Base-by-base conservation (phyloP, 1,284 basidiomycete species). In the Stygiomarasmius scandens region DNA sequence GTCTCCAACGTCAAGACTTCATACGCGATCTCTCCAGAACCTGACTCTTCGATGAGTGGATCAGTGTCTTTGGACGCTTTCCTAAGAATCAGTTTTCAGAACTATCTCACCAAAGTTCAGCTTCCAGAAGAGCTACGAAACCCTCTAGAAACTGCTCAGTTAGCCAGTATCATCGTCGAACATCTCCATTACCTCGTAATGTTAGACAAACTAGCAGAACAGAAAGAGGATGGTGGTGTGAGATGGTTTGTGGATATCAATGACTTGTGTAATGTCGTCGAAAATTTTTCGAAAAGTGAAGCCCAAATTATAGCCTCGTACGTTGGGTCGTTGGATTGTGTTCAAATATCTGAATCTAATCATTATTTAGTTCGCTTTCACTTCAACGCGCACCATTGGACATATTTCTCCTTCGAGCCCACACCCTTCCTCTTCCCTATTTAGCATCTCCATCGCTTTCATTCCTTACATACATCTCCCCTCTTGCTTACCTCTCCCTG, bases 221-320 rank as follows among this genome's bases (percentile, higher is more conserved):
- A 74, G 41, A 84, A 85, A 69, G 81, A 83, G 2, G 83, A 85
- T 51, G 79, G 78, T 44, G 90, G 89, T 1, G 77, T 88, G 32
- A 77, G 83, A 49, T 92, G 90, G 90, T 91, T 92, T 66, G 83
- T 77, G 49, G 85, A 86, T 62, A 74, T 87, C 32, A 80, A 86
- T 65, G 69, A 77, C 27, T 71, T 89, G 23, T 80, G 77, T 51
- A 71, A 77, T 14, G 74, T 77, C 23, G 68, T 84, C 1, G 80
- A 83, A 58, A 69, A 67, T 6, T 73, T 88, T 55, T 79, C 85
- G 1, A 75, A 73, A 58, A 75, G 69, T 14, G 88, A 90, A 70
- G 82, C 82, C 1, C 69, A 75, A 36, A 74, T 69, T 0, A 70
- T 88, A 16, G 77, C 81, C 41, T 76, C 69, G 87, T 89, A 67